Evolutionary conservation across 106 monocot genomes (phyloP).

Genomic region (Narthecium ossifragum): DNA sequence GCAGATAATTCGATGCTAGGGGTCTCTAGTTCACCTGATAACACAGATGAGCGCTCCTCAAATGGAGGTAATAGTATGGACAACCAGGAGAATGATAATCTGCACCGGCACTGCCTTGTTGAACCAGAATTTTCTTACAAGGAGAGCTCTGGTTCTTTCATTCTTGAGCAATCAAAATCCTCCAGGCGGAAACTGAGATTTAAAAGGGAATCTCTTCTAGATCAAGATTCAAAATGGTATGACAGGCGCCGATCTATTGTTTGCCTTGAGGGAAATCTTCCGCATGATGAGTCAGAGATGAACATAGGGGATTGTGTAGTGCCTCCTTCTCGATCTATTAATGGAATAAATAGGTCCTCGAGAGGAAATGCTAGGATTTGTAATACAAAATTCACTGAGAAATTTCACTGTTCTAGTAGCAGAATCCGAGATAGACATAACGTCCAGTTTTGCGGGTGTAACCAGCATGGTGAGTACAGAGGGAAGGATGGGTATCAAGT

Average conservation of each 20-base stretch:
- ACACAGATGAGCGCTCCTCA: slow-evolving; percentile 21
- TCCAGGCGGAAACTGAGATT: slow-evolving; percentile 46
- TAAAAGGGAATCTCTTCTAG: slow-evolving; percentile 30
- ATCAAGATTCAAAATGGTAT: slow-evolving; percentile 30
- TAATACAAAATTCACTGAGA: slow-evolving; percentile 33
- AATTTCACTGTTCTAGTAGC: slow-evolving; percentile 23
- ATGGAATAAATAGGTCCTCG: slow-evolving; percentile 30
- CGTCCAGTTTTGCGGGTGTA: slow-evolving; percentile 36
- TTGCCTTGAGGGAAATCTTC: neutral
- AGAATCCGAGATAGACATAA: slow-evolving; percentile 39
- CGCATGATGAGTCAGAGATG: slow-evolving; percentile 17
- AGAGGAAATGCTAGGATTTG: slow-evolving; percentile 33
- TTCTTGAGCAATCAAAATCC: slow-evolving; percentile 65
- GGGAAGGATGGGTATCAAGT: slow-evolving; percentile 17
- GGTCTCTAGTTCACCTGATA: slow-evolving; percentile 12
- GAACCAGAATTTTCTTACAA: slow-evolving; percentile 25
- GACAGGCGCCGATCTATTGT: slow-evolving; percentile 10
- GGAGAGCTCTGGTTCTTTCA: slow-evolving; percentile 32
- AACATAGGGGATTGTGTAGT: neutral
- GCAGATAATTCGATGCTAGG: slow-evolving; percentile 19
- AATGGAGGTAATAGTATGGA: neutral
- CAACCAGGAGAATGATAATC: slow-evolving; percentile 14
- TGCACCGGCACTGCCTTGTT: slow-evolving; percentile 13
- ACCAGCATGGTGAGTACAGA: slow-evolving; percentile 20
- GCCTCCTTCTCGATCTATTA: slow-evolving; percentile 18